A percentile compares a stretch with the other conserved stretches of the same genome.
These are phyloP conservation scores for Syzygium malaccense DNA, from an alignment of 441 rosid species.

Conservation along the genomic window DNA sequence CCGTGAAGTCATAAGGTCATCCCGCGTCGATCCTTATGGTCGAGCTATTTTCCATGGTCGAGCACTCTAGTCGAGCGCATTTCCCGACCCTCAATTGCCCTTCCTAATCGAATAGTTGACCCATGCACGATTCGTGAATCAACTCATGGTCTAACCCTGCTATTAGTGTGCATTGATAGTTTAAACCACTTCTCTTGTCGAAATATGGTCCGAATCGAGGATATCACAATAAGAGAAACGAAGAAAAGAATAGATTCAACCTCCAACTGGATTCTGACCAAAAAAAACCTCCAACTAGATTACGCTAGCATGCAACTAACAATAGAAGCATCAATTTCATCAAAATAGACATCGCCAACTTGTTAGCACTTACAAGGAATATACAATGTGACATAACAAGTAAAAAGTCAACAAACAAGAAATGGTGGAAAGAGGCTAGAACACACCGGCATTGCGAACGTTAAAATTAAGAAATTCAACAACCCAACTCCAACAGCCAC, in stretches of 20 bases:
- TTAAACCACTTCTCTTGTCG: too few species aligned
- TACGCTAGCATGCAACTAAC: neutral
- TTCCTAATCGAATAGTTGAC: too few species aligned
- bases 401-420: neutral
- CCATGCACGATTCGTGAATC: too few species aligned
- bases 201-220: too few species aligned
- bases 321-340: neutral
- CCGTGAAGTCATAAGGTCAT: too few species aligned
- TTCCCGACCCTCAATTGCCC: too few species aligned
- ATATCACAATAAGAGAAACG: neutral
- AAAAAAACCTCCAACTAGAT: neutral
- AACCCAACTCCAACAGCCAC: neutral
- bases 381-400: neutral
- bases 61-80: too few species aligned
- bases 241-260: neutral
- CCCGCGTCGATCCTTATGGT: too few species aligned
- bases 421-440: neutral
- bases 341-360: neutral
- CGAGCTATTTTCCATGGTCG: too few species aligned
- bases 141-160: too few species aligned
- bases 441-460: neutral
- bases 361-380: neutral
- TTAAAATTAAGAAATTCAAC: neutral
- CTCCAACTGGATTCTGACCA: neutral
- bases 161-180: too few species aligned